Conservation (phyloP, 2,329 filamentous ascomycete species). For the Monilinia fructicola region DNA sequence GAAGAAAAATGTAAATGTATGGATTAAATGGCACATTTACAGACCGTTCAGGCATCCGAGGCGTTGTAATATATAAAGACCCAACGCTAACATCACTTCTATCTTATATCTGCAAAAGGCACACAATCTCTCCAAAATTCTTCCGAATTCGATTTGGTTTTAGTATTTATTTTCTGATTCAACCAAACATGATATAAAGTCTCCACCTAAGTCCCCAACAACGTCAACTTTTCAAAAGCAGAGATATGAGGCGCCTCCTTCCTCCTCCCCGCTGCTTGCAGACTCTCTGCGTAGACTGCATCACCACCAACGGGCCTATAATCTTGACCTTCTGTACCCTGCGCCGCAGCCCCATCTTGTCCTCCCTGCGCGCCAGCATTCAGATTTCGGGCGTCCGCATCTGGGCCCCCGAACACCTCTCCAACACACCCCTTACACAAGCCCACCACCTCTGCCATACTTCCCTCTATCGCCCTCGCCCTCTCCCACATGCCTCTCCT, state of each 20-base stretch:
- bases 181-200: not conserved
- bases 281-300: slow-evolving; percentile 40
- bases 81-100: slow-evolving; percentile 25
- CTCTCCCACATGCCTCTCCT: slow-evolving; percentile 84
- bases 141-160: not conserved
- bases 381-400: no score
- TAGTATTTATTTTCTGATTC: not conserved
- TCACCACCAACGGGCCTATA: slow-evolving; percentile 39
- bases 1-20: slow-evolving; percentile 24
- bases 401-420: slow-evolving; percentile 62
- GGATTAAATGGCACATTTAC: slow-evolving; percentile 10
- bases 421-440: slow-evolving; percentile 64
- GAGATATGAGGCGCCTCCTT: slow-evolving; percentile 39
- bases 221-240: slow-evolving; percentile 47
- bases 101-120: not conserved
- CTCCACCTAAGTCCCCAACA: slow-evolving; percentile 39
- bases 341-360: not conserved
- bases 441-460: slow-evolving; percentile 72
- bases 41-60: slow-evolving; percentile 27
- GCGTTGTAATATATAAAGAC: slow-evolving; percentile 30
- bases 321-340: slow-evolving; percentile 25
- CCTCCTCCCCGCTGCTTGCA: slow-evolving; percentile 35
- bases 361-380: slow-evolving; percentile 17
- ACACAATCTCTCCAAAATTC: not conserved
- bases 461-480: slow-evolving; percentile 71